Base-by-base conservation (phyloP, 2,329 filamentous ascomycete species). In the Diplodia corticola region DNA sequence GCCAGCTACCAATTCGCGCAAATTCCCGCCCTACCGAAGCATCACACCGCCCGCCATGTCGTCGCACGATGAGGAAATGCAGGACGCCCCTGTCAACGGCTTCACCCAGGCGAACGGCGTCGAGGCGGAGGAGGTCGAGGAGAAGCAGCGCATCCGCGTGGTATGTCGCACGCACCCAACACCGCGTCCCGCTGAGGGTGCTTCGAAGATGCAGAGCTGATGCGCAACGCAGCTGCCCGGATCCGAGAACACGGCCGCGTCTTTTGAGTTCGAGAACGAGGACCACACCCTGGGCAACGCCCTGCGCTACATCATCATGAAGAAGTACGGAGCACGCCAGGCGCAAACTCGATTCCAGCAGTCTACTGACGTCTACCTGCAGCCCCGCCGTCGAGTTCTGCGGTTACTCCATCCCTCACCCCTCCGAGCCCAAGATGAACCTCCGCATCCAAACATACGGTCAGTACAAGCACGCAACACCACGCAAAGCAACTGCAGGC, bases 381-480 rank as follows among this genome's bases (percentile, higher is more conserved):
- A 98, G 94, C 78, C 94, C 95, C 33, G 88, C 95, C 69, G 95
- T 99, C 68, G 95, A 99, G 78, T 97, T 99, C 80, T 98, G 95
- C 80, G 95, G 94, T 68, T 99, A 99, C 79, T 92, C 94, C 7
- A 98, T 99, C 68, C 95, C 95, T 33, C 95, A 99, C 80, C 95
- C 95, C 60, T 96, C 93, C 46, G 95, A 99, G 80, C 83, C 89
- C 48, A 95, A 96, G 81, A 97, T 99, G 94, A 97, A 98, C 75
- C 83, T 99, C 69, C 88, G 95, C 73, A 98, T 99, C 69, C 95
- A 99, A 80, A 99, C 94, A 71, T 98, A 95, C 74, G 91, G 94
- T 97, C 20, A 76, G 88, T 79, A 20, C 51, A 33, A 15, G 53
- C 4, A 15, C 44, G 10, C 15, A 49, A 37, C 6, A 35, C 22